phyloP scores from a whole-genome alignment of 1,139 yeast genomes.

The Blastobotrys petasosporus region DNA sequence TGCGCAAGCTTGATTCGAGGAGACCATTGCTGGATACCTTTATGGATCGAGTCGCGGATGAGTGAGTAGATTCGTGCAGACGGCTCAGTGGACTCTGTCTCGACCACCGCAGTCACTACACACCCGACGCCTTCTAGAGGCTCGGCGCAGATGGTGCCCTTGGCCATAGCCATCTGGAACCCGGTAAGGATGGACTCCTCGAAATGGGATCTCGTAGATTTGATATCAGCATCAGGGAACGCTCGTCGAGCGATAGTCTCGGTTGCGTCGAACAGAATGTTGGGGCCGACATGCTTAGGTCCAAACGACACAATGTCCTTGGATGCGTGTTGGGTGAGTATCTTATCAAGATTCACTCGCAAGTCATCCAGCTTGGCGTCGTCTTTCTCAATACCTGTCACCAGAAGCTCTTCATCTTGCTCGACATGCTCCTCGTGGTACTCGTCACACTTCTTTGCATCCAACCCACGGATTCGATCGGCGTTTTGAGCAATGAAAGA shows the following conservation, averaged over 20 bases:
- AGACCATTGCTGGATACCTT: conserved; percentile 67
- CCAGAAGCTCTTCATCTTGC: conserved; percentile 18
- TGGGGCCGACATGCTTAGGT: conserved; percentile 71
- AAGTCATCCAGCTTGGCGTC: conserved; percentile 24
- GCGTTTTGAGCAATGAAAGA: conserved; percentile 48
- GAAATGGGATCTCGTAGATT: conserved; percentile 39
- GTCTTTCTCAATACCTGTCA: conserved; percentile 21
- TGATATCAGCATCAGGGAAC: conserved; percentile 11
- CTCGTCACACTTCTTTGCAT: conserved; percentile 6
- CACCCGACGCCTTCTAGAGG: conserved; percentile 78
- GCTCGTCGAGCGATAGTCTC: conserved; percentile 20
- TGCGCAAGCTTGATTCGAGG: conserved; percentile 88
- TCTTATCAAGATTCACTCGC: conserved; percentile 17
- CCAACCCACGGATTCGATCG: conserved; percentile 34
- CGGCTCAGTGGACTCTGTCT: conserved; percentile 27
- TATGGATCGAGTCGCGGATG: conserved; percentile 68
- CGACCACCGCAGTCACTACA: conserved; percentile 38
- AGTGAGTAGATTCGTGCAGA: conserved; percentile 60
- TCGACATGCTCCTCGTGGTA: conserved; percentile 6
- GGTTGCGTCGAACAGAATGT: conserved; percentile 57
- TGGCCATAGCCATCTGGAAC: conserved; percentile 72
- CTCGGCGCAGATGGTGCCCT: conserved; percentile 87
- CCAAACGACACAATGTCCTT: conserved; percentile 63
- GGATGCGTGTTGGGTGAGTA: conserved; percentile 31
- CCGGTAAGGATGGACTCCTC: conserved; percentile 74